Evolutionary conservation across 441 rosid species (phyloP), one percentile per base, ranked within the genome.

Genomic region (Pelargonium fulgidum): DNA sequence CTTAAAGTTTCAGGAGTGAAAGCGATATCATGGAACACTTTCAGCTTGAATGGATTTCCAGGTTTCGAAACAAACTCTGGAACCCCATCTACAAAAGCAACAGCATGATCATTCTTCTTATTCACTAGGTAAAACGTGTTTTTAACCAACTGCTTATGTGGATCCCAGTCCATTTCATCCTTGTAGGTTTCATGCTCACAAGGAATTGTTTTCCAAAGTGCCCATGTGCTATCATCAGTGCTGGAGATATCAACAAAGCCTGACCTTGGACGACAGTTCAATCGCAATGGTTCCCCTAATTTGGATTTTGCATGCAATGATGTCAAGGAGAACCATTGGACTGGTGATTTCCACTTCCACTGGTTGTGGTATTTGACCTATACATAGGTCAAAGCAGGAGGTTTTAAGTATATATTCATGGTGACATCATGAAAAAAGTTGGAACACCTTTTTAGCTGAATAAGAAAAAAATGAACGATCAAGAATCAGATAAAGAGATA

Each of bases 11-110:
- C 81, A 71, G 41, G 81, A 72, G 71, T 50, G 72, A 76, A 39
- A 52, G 75, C 22, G 67, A 72, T 64, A 75, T 83, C 82, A 66
- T 69, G 80, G 70, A 93, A 83, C 66, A 87, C 83, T 83, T 90
- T 91, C 67, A 93, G 86, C 86, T 93, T 93, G 85, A 93, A 87
- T 61, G 88, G 92, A 84, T 86, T 89, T 85, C 99, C 97, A 73
- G 97, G 96, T 85, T 85, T 91, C 75, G 78, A 80, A 42, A 93
- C 92, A 85, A 91, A 93, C 83, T 86, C 88, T 62, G 99, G 97
- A 73, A 83, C 66, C 70, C 88, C 93, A 81, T 89, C 86, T 68
- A 81, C 66, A 76, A 89, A 85, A 73, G 97, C 93, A 83, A 93
- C 82, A 79, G 85, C 95, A 78, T 80, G 84, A 65, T 82, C 92